Conservation (phyloP, 2,329 filamentous ascomycete genomes). For the Fonsecaea erecta region DNA sequence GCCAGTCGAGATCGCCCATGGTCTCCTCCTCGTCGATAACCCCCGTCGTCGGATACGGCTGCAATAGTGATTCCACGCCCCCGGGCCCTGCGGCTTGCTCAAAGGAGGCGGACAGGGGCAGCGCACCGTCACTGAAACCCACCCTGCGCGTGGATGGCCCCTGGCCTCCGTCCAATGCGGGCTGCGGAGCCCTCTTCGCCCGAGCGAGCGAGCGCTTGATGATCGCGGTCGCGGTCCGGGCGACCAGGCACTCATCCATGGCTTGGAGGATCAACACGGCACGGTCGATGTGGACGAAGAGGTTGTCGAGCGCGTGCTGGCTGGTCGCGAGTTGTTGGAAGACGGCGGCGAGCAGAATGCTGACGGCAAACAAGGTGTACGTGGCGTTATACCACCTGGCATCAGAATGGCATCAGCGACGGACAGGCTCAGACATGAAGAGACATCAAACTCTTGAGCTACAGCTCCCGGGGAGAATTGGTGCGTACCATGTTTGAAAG, state of each 20-base stretch:
- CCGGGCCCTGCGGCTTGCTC: not conserved
- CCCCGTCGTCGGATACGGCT: not conserved
- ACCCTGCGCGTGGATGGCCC: not conserved
- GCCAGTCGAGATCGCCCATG: slow-evolving; percentile 20
- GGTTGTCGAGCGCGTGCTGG: slow-evolving; percentile 39
- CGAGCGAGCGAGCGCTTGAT: slow-evolving; percentile 24
- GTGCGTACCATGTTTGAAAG: slow-evolving; percentile 47
- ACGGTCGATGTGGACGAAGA: slow-evolving; percentile 44
- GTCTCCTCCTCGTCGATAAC: not conserved
- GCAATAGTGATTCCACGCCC: not conserved
- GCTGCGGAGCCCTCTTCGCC: slow-evolving; percentile 20
- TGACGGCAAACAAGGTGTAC: slow-evolving; percentile 47
- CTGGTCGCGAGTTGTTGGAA: slow-evolving; percentile 45
- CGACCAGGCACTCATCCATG: slow-evolving; percentile 50
- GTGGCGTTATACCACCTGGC: slow-evolving; percentile 49
- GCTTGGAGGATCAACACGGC: slow-evolving; percentile 48
- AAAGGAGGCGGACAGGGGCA: too few relatives aligned
- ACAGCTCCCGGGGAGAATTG: not conserved
- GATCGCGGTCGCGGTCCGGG: slow-evolving; percentile 41
- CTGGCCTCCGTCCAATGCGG: slow-evolving; percentile 5
- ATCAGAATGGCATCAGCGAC: not conserved
- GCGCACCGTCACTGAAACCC: too few relatives aligned
- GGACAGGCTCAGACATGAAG: too few relatives aligned
- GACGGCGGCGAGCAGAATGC: slow-evolving; percentile 40
- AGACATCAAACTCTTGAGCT: too few relatives aligned